A percentile compares a stretch with the other conserved stretches of the same genome.
Conservation (phyloP, 2,329 filamentous ascomycete genomes). For the Colletotrichum liaoningense region DNA sequence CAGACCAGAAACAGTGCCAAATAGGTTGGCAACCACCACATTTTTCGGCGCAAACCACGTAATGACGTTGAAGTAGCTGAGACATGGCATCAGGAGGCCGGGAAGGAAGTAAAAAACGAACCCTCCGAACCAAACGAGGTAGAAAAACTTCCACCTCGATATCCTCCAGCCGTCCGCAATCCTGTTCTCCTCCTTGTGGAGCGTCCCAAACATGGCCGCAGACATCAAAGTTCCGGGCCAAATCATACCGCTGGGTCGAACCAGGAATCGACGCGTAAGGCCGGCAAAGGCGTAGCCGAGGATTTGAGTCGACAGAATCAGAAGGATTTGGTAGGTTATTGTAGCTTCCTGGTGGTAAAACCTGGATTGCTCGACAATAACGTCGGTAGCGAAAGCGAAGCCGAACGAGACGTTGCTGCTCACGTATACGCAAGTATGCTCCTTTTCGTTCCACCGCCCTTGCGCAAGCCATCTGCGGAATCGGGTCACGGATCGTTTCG, state of each 20-base stretch:
- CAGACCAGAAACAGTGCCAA: constrained; percentile 86
- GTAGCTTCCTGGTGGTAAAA: constrained; percentile 87
- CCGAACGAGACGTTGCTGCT: constrained; percentile 92
- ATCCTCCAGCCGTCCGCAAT: constrained; percentile 85
- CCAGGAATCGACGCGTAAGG: constrained; percentile 82
- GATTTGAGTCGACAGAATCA: constrained; percentile 88
- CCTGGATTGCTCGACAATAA: constrained; percentile 89
- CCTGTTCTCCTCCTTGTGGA: constrained; percentile 87
- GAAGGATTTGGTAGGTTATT: constrained; percentile 82
- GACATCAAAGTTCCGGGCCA: constrained; percentile 92
- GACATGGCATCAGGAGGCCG: constrained; percentile 82
- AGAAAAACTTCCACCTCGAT: constrained; percentile 87
- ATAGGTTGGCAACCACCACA: constrained; percentile 87
- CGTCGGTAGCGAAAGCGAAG: constrained; percentile 89
- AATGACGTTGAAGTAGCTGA: constrained; percentile 90
- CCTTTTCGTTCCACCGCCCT: constrained; percentile 88
- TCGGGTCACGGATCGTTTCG: constrained; percentile 46
- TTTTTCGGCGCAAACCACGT: constrained; percentile 91
- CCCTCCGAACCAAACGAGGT: constrained; percentile 75
- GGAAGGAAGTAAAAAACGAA: constrained; percentile 89
- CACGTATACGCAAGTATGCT: constrained; percentile 89
- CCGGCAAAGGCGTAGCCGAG: constrained; percentile 89
- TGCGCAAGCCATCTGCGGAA: constrained; percentile 81
- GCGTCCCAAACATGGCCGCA: constrained; percentile 87
- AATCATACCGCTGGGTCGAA: constrained; percentile 89